Conservation (phyloP, 176 grass and related monocot species). For the Poa pratensis region DNA sequence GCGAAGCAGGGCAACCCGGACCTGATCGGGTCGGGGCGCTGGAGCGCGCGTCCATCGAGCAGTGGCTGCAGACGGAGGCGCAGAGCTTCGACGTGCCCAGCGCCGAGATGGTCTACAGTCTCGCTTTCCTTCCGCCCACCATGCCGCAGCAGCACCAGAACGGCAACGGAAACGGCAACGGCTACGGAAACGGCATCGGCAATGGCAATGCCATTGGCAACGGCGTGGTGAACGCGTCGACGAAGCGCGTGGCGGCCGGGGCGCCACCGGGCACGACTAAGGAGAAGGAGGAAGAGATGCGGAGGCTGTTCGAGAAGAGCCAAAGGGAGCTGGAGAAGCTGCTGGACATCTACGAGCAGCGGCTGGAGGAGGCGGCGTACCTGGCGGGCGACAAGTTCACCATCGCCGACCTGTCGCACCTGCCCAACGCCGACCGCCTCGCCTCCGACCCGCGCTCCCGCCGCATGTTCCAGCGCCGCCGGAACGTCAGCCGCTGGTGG, state of each 20-base stretch:
- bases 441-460: conserved; percentile 50
- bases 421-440: conserved; percentile 79
- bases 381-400: conserved; percentile 88
- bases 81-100: conserved; percentile 87
- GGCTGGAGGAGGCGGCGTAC: conserved; percentile 63
- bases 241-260: conserved; percentile 10
- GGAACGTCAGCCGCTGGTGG: conserved; percentile 82
- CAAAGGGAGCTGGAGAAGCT: conserved; percentile 77
- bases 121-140: conserved; percentile 49
- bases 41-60: conserved; percentile 90
- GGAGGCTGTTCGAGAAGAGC: conserved; percentile 54
- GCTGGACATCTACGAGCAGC: conserved; percentile 87
- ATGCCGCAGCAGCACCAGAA: conserved; percentile 28
- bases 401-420: conserved; percentile 93
- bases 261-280: neutral
- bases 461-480: conserved; percentile 58
- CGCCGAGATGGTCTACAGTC: conserved; percentile 84
- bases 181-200: neutral
- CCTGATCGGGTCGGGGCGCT: conserved; percentile 73
- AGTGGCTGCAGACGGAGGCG: conserved; percentile 95
- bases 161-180: neutral
- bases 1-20: conserved; percentile 66
- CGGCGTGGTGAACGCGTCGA: conserved; percentile 23
- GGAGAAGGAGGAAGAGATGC: conserved; percentile 59
- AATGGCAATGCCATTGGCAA: too few species aligned